Base-by-base conservation (phyloP, 2,329 filamentous ascomycete genomes). In the Fusarium falciforme region DNA sequence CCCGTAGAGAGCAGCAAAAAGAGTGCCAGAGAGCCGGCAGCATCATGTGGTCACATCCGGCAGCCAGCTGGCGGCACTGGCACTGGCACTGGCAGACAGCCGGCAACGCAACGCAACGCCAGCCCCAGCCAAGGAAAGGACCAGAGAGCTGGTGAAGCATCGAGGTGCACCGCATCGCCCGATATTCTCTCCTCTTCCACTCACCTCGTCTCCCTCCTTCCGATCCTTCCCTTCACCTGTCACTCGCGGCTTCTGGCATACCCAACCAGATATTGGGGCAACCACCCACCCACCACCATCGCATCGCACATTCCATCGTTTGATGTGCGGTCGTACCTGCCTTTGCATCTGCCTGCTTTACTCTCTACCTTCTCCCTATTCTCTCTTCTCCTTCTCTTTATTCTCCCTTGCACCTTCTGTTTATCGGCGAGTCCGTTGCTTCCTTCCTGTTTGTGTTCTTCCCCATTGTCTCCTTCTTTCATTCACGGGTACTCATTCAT, bases 21-120 rank as follows among this genome's bases (percentile, higher is more conserved):
- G 17, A 38, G 42, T 47, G 9, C 47, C 47, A 38, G 16, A 31
- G 25, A 54, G 35, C 25, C 40, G 44, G 22, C 29, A 67, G 60
- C 40, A 64, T 66, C 55, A 61, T 68, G 61, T 67, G 58, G 71
- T 71, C 60, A 73, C 66, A 75, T 63, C 61, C 62, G 66, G 33
- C 62, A 62, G 72, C 57, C 72, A 75, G 64, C 47, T 75, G 73
- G 73, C 59, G 58, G 68, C 72, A 75, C 72, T 74, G 71, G 29
- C 54, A 74, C 72, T 54, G 58, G 68, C 72, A 75, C 72, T 74
- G 71, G 29, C 54, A 74, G 57, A 35, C 36, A 60, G 35, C 29
- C 35, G 44, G 58, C 44, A 27, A 66, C 42, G 40, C 40, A 44
- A 42, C n/a, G 40, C 36, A 10, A 31, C 29, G 14, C 35, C 42